Evolutionary conservation across 192 early-diverging fungal genomes (phyloP), one percentile per base, ranked within the genome.

Genomic region (Rhizophagus prolifer): DNA sequence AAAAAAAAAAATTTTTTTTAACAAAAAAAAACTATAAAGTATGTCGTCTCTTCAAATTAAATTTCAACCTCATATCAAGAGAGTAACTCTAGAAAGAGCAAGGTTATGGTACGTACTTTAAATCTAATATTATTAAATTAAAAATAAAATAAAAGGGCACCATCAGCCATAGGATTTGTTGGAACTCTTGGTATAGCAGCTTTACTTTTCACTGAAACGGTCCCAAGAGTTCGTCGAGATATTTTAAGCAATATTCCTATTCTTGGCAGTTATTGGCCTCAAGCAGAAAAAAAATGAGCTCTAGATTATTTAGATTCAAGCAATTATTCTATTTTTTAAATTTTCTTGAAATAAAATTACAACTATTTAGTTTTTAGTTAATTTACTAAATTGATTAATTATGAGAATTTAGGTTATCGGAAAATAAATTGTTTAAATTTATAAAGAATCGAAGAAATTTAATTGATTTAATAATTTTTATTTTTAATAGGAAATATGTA

Each of bases 171-270:
- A 12, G 30, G 12, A n/a, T 69, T 69, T 38, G 1, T 12, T 23
- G 21, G n/a, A 36, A 10, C 67, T 16, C n/a, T 46, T 44, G 67
- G 67, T 19, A 6, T 46, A 14, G 34, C 41, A 23, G 67, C 30
- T 36, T 16, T 69, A 36, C 67, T 44, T 4, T 69, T 69, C 34
- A 25, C 36, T 44, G 67, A 69, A 69, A 19, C 67, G 1, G 28
- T 69, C 21, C 67, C 67, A 13, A 69, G 16, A 69, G 19, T 69
- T 25, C 67, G 67, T 9, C 2, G 21, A 25, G 67, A 69, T n/a
- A 46, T 69, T 25, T 69, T 69, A 46, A 21, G 31, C 31, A 69
- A 36, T 23, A 10, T 69, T 69, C 67, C 67, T 13, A n/a, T 69
- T 36, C 12, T 46, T 36, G 67, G 67, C 44, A 36, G 21, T 10